Evolutionary conservation across 1,139 yeast species (phyloP).

Genomic region (Meyerozyma guilliermondii): DNA sequence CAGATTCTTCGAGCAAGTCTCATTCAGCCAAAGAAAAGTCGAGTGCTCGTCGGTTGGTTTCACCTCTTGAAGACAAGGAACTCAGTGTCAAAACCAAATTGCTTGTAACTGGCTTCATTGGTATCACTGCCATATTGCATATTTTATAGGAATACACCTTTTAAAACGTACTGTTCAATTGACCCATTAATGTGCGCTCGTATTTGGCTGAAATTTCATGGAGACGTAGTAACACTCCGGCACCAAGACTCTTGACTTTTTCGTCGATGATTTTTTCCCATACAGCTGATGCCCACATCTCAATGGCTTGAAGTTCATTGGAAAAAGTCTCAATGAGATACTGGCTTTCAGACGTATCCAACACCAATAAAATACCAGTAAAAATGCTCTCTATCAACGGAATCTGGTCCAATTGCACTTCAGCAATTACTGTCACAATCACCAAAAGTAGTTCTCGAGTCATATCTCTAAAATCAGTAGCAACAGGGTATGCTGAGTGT

Average conservation of each 20-base stretch:
- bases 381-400: conserved; percentile 42
- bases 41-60: not conserved
- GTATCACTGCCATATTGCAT: not conserved
- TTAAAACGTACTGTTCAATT: conserved; percentile 7
- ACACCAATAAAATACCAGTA: conserved; percentile 42
- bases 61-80: not conserved
- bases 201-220: conserved; percentile 22
- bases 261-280: conserved; percentile 49
- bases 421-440: conserved; percentile 19
- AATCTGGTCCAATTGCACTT: conserved; percentile 20
- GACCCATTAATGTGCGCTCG: conserved; percentile 14
- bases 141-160: not conserved
- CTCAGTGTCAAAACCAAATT: not conserved
- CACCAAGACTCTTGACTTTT: conserved; percentile 42
- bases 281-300: conserved; percentile 33
- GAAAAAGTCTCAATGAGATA: conserved; percentile 23
- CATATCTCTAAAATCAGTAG: conserved; percentile 51
- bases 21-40: not conserved
- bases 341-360: conserved; percentile 41
- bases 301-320: conserved; percentile 27
- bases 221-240: conserved; percentile 42
- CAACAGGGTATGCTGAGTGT: conserved; percentile 54
- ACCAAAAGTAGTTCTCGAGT: conserved; percentile 46
- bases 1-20: not conserved
- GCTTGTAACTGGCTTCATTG: not conserved